Percentiles rank a stretch among this genome's conserved stretches.
phyloP scores from a whole-genome alignment of 306 rosid species.

The Fagus sylvatica region DNA sequence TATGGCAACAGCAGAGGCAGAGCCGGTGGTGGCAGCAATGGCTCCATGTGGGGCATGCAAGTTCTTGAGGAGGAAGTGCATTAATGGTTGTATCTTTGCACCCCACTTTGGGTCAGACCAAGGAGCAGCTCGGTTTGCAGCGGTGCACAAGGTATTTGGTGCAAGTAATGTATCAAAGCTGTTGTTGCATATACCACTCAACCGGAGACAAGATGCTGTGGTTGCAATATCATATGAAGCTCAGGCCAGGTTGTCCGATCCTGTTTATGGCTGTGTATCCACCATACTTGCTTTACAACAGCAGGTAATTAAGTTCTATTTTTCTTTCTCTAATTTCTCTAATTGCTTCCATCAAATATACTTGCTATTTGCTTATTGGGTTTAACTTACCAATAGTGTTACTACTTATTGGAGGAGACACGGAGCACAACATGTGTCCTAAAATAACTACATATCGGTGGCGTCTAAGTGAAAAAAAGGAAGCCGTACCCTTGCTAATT shows the following conservation, averaged over 20 bases:
- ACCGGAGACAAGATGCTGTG: conserved; percentile 64
- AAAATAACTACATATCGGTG: too few relatives aligned
- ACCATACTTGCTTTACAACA: conserved; percentile 66
- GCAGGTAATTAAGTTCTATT: conserved; percentile 43
- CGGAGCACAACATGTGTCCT: too few relatives aligned
- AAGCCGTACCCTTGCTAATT: neutral
- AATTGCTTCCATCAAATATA: neutral
- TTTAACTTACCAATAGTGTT: too few relatives aligned
- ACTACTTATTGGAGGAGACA: too few relatives aligned
- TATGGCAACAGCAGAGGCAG: neutral
- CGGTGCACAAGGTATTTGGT: conserved; percentile 86
- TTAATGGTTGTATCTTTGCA: conserved; percentile 68
- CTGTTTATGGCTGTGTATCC: conserved; percentile 74
- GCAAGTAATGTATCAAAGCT: conserved; percentile 76
- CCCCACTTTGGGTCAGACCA: conserved; percentile 71
- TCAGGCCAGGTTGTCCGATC: conserved; percentile 76
- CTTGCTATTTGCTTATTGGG: too few relatives aligned
- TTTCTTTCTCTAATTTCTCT: too few relatives aligned
- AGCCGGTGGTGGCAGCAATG: neutral
- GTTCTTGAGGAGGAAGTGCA: conserved; percentile 68
- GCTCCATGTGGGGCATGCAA: conserved; percentile 88
- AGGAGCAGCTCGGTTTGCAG: conserved; percentile 61
- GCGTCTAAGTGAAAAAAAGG: too few relatives aligned
- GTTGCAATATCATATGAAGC: conserved; percentile 70
- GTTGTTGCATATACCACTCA: conserved; percentile 46